These are phyloP conservation scores for Penicillium ochrochloron DNA, from an alignment of 495 filamentous ascomycete genomes.

Conservation along the genomic window DNA sequence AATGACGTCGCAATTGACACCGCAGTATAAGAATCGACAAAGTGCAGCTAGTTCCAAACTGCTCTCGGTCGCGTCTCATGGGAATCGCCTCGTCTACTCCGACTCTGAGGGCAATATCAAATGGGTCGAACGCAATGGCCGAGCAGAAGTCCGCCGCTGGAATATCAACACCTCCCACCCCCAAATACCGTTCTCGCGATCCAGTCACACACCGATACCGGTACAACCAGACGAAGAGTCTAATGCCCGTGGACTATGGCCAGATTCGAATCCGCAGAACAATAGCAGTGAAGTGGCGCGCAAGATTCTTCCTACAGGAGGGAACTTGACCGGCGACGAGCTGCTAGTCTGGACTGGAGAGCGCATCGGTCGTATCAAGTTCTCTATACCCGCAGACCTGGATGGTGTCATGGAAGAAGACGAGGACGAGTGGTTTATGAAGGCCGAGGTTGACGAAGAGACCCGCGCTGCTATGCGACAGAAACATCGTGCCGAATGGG, in stretches of 20 bases:
- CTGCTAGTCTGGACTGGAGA: slow-evolving; percentile 83
- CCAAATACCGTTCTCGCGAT: slow-evolving; percentile 21
- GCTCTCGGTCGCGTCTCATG: slow-evolving; percentile 83
- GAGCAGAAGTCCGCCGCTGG: slow-evolving; percentile 75
- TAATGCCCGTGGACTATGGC: slow-evolving; percentile 38
- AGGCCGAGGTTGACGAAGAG: slow-evolving; percentile 40
- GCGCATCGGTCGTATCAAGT: slow-evolving; percentile 71
- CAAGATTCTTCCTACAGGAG: slow-evolving; percentile 69
- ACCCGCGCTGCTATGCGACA: slow-evolving; percentile 47
- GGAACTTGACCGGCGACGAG: slow-evolving; percentile 58
- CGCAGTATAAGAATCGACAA: slow-evolving; percentile 74
- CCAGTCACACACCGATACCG: background rate
- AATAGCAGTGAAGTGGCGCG: slow-evolving; percentile 59
- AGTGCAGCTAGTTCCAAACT: slow-evolving; percentile 80
- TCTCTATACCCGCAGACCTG: slow-evolving; percentile 56
- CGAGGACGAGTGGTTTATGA: slow-evolving; percentile 47
- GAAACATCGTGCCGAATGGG: slow-evolving; percentile 44
- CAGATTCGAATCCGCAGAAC: slow-evolving; percentile 24
- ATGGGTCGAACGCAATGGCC: slow-evolving; percentile 90
- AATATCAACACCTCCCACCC: slow-evolving; percentile 60
- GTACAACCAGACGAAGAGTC: slow-evolving; percentile 9
- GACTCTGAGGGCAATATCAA: slow-evolving; percentile 85
- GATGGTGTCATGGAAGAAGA: slow-evolving; percentile 45
- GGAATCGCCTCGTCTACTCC: slow-evolving; percentile 80
- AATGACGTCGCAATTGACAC: slow-evolving; percentile 39